Percentiles rank a stretch among this genome's conserved stretches.
Evolutionary conservation across 257 asterid genomes (phyloP).

Genomic region (Lycium barbarum): DNA sequence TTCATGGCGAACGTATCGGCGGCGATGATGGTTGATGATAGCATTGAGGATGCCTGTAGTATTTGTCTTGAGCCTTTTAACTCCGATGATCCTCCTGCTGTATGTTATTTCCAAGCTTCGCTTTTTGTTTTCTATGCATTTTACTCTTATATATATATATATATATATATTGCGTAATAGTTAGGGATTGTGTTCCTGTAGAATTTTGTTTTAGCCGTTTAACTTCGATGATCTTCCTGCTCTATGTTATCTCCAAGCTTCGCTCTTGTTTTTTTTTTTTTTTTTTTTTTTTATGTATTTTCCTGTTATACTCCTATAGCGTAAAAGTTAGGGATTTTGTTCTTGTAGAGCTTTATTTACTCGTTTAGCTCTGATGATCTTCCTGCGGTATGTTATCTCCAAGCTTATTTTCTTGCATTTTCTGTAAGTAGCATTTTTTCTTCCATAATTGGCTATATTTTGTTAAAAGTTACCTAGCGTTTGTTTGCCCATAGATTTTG

Average conservation of each 20-base stretch:
- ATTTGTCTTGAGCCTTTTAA: slow-evolving; percentile 61
- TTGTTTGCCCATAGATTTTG: too few species aligned
- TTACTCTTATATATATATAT: too few species aligned
- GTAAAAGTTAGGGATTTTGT: not conserved
- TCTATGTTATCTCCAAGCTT: slow-evolving; percentile 36
- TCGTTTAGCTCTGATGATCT: slow-evolving; percentile 51
- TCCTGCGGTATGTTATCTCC: slow-evolving; percentile 40
- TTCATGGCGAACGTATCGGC: slow-evolving; percentile 35
- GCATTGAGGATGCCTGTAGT: slow-evolving; percentile 61
- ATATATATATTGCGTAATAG: too few species aligned
- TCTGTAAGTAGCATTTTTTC: not conserved
- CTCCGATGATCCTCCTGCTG: slow-evolving; percentile 54
- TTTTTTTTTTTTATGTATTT: not conserved
- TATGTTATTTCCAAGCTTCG: slow-evolving; percentile 30
- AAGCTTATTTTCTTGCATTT: not conserved
- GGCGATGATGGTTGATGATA: slow-evolving; percentile 41
- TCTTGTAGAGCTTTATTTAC: slow-evolving; percentile 55
- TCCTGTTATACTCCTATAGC: not conserved
- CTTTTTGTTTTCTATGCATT: too few species aligned
- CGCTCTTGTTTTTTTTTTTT: not conserved
- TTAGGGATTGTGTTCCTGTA: slow-evolving; percentile 32
- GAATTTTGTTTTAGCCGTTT: slow-evolving; percentile 62
- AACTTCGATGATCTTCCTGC: slow-evolving; percentile 51
- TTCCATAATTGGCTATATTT: not conserved
- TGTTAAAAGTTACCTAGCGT: not conserved